Base-by-base conservation (phyloP, 2,329 filamentous ascomycete genomes). In the Sarocladium brachiariae region DNA sequence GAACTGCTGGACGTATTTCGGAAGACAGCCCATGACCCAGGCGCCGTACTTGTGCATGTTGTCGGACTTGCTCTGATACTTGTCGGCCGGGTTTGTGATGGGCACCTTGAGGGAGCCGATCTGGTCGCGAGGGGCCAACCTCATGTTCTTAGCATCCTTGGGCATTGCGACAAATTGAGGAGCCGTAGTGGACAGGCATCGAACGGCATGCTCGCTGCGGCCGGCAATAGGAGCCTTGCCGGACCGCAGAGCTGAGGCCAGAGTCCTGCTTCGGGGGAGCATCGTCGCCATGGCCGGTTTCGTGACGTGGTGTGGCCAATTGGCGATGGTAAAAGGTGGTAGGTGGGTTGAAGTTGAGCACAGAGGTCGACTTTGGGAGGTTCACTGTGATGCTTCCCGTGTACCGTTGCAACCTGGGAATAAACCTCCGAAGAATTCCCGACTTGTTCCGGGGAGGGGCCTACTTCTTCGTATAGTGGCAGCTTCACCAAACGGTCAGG, bases 1-100 rank as follows among this genome's bases (percentile, higher is more conserved):
- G 75, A 97, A 97, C 74, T 99, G 93, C 75, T 99, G 95, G 62
- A 99, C 82, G 72, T 96, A 96, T 77, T 96, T 97, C 62, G 93
- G 95, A 64, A 99, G 73, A 70, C 89, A 95, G 59, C 90, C 91
- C 82, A 99, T 92, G 63, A 99, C 75, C 80, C 96, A 99, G 65
- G 95, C 84, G 63, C 93, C 93, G 66, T 99, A 99, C 63, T 84
- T 86, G 77, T 99, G 93, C 65, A 97, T 77, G 65, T 85, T 80
- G 58, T 95, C 87, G 59, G 87, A 82, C 74, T 92, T 93, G 65
- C 87, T 84, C 67, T 86, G 78, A 72, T 90, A 95, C 72, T 93
- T 95, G 78, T 97, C 93, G 69, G 88, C 81, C 31, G 92, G 91
- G 72, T 97, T 96, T 63, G 96, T 80, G 61, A 95, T 74, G 52